These are phyloP conservation scores for Debaryomyces prosopidis DNA, from an alignment of 805 yeast species.

Conservation along the genomic window DNA sequence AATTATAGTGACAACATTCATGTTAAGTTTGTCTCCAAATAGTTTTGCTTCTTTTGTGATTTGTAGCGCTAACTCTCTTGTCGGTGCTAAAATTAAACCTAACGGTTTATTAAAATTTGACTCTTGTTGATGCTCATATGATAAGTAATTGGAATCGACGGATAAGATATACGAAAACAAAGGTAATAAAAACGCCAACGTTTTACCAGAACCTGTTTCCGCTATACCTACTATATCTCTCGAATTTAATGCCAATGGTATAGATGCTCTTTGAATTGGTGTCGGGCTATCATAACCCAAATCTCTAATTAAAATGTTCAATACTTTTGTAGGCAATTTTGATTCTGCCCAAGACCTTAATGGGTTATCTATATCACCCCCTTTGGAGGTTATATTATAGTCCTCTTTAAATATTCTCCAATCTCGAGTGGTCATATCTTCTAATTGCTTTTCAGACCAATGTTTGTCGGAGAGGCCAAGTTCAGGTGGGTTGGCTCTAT, in stretches of 20 bases:
- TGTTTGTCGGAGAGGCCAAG: conserved; percentile 29
- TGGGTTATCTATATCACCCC: conserved; percentile 51
- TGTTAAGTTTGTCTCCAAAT: conserved; percentile 41
- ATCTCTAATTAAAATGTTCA: conserved; percentile 30
- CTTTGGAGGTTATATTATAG: conserved; percentile 60
- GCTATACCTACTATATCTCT: conserved; percentile 87
- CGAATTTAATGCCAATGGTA: conserved; percentile 63
- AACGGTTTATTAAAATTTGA: conserved; percentile 63
- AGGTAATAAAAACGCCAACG: conserved; percentile 80
- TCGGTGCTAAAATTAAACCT: conserved; percentile 82
- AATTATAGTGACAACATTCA: conserved; percentile 64
- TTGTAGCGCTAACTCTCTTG: conserved; percentile 91
- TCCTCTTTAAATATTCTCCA: conserved; percentile 89
- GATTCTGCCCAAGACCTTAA: conserved; percentile 75
- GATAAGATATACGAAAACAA: conserved; percentile 51
- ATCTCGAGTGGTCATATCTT: conserved; percentile 75
- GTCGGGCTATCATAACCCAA: conserved; percentile 69
- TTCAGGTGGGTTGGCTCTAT: conserved; percentile 5
- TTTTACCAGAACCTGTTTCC: conserved; percentile 95
- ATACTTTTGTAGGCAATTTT: conserved; percentile 28
- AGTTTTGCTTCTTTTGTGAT: conserved; percentile 66
- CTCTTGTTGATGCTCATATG: conserved; percentile 45
- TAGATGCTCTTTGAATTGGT: conserved; percentile 86
- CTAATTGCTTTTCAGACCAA: conserved; percentile 70
- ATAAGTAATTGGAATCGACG: conserved; percentile 33